phyloP scores from a whole-genome alignment of 306 rosid species.

The Casuarina equisetifolia region DNA sequence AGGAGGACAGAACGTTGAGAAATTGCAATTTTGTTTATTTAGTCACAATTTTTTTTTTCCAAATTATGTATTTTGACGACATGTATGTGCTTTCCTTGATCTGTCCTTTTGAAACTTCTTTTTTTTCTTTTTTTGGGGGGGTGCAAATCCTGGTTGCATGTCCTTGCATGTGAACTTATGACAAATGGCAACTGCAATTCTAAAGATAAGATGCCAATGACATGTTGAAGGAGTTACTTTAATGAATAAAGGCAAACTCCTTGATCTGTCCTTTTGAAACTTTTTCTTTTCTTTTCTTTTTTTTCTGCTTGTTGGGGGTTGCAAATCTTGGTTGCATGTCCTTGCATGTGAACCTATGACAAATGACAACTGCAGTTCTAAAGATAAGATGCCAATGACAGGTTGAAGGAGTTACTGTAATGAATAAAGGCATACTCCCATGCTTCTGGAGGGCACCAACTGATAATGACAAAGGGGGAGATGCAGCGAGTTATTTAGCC shows the following conservation, averaged over 20 bases:
- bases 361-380: constrained; percentile 11
- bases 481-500: constrained; percentile 53
- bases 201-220: constrained; percentile 27
- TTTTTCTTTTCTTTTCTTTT: too few relatives aligned
- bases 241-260: constrained; percentile 65
- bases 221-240: constrained; percentile 71
- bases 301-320: too few relatives aligned
- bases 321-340: neutral
- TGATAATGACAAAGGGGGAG: constrained; percentile 94
- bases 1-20: neutral
- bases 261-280: too few relatives aligned
- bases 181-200: constrained; percentile 10
- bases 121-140: too few relatives aligned
- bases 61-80: neutral
- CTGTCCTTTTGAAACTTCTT: neutral
- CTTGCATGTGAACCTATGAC: constrained; percentile 10
- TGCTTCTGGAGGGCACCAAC: constrained; percentile 94
- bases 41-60: neutral
- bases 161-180: constrained; percentile 12
- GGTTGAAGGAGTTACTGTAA: constrained; percentile 69
- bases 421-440: constrained; percentile 72
- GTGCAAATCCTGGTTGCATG: neutral
- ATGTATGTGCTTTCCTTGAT: neutral
- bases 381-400: constrained; percentile 32
- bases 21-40: neutral